Percentiles rank a stretch among this genome's conserved stretches.
These are phyloP conservation scores for Pseudogymnoascus sp. DNA, from an alignment of 2,329 filamentous ascomycete genomes.

Conservation along the genomic window DNA sequence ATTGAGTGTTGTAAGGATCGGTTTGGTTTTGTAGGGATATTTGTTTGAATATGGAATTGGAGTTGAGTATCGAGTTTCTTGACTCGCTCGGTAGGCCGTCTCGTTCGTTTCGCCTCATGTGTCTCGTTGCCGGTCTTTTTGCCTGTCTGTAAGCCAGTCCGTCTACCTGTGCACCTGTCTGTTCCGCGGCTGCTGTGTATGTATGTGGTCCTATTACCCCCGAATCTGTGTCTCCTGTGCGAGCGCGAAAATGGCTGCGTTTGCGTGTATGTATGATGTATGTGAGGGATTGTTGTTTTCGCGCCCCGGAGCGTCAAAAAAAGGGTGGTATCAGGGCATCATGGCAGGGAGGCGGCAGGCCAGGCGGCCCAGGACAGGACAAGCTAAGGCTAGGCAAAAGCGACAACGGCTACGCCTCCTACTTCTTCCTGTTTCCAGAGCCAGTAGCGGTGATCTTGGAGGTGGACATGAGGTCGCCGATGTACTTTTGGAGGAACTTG, in stretches of 20 bases:
- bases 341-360: conserved; percentile 4
- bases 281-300: not conserved
- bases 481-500: conserved; percentile 95
- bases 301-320: not conserved
- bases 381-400: not conserved
- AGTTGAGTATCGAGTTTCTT: not conserved
- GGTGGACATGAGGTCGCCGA: conserved; percentile 89
- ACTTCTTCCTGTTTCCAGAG: conserved; percentile 16
- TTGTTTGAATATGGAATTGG: not conserved
- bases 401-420: not conserved
- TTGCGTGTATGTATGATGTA: not conserved
- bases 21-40: not conserved
- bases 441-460: conserved; percentile 56
- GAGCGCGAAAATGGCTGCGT: not conserved
- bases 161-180: conserved; percentile 1
- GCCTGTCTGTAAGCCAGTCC: not conserved
- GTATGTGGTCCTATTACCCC: not conserved
- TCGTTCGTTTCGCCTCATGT: conserved; percentile 2
- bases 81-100: not conserved
- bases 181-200: conserved; percentile 5
- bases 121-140: not conserved
- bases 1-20: conserved; percentile 6
- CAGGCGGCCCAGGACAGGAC: not conserved
- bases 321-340: not conserved
- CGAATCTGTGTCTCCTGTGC: not conserved